phyloP scores from a whole-genome alignment of 805 yeast genomes.

The Maudiozyma saulgeensis region DNA sequence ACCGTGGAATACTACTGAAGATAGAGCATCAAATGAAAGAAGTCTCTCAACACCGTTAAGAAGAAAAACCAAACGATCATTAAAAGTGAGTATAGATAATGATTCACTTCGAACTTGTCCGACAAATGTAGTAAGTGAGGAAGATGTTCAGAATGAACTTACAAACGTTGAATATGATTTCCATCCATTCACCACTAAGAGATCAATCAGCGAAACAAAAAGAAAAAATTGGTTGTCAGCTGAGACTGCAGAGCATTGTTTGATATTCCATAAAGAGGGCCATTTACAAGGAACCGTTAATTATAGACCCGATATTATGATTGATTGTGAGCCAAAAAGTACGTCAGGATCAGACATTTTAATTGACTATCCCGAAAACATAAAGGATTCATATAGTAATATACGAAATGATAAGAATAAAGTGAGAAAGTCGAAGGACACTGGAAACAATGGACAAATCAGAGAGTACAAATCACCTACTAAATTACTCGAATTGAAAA shows the following conservation, averaged over 20 bases:
- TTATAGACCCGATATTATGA: constrained; percentile 22
- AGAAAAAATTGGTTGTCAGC: constrained; percentile 10
- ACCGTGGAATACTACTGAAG: constrained; percentile 21
- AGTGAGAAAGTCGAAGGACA: background rate
- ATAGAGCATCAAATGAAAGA: constrained; percentile 5
- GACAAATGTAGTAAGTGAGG: background rate
- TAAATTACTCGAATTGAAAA: constrained; percentile 1
- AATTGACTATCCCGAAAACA: constrained; percentile 2
- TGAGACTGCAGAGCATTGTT: constrained; percentile 25
- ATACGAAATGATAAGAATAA: background rate
- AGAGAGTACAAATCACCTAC: background rate
- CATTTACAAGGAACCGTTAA: constrained; percentile 5
- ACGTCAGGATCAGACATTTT: background rate
- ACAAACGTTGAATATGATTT: constrained; percentile 12
- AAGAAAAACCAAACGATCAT: constrained; percentile 6
- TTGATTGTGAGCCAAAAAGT: constrained; percentile 16
- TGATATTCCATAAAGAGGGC: constrained; percentile 19
- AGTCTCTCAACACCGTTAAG: constrained; percentile 17
- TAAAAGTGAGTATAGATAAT: background rate
- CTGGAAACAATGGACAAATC: background rate
- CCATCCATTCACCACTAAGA: constrained; percentile 16
- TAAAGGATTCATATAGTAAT: background rate
- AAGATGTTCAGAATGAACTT: background rate
- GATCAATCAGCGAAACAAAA: constrained; percentile 18
- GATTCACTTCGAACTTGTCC: background rate